A percentile compares a stretch with the other conserved stretches of the same genome.
Conservation (phyloP, 1,284 basidiomycete species). For the Cutaneotrichosporon cyanovorans region DNA sequence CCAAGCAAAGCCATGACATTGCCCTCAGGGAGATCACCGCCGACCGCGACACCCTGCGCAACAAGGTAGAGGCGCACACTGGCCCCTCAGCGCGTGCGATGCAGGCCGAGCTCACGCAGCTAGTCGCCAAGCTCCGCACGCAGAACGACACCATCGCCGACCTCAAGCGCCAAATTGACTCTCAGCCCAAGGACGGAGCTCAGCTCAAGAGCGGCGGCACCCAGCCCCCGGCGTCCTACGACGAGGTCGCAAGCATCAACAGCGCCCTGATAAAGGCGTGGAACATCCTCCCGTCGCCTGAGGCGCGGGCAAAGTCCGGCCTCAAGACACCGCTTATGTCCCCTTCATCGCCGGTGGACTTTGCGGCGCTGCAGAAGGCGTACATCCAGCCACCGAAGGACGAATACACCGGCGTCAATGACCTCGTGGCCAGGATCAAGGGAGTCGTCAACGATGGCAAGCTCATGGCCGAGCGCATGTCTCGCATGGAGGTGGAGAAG, state of each 20-base stretch:
- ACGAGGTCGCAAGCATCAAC: constrained; percentile 56
- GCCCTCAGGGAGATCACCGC: constrained; percentile 55
- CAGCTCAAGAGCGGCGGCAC: too few relatives aligned
- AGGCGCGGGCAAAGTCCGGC: constrained; percentile 59
- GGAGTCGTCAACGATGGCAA: constrained; percentile 72
- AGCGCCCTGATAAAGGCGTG: constrained; percentile 65
- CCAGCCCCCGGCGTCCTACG: constrained; percentile 24
- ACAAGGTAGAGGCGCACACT: constrained; percentile 49
- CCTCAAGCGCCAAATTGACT: not conserved
- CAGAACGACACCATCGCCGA: constrained; percentile 30
- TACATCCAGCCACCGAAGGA: constrained; percentile 33
- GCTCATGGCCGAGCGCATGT: constrained; percentile 68
- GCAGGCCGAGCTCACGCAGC: constrained; percentile 13
- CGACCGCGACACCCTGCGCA: constrained; percentile 53
- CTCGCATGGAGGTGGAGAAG: constrained; percentile 75
- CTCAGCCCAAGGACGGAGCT: not conserved
- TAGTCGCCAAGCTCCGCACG: constrained; percentile 9
- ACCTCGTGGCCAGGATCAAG: constrained; percentile 65
- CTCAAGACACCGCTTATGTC: constrained; percentile 53
- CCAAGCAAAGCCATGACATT: constrained; percentile 52
- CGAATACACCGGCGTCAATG: constrained; percentile 51
- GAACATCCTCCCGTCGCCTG: constrained; percentile 68
- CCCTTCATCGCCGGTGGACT: constrained; percentile 38
- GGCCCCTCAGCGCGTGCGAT: not conserved
- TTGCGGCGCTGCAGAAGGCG: constrained; percentile 40